These are phyloP conservation scores for Camellia granthamiana DNA, from an alignment of 148 eudicot genomes.

Conservation along the genomic window DNA sequence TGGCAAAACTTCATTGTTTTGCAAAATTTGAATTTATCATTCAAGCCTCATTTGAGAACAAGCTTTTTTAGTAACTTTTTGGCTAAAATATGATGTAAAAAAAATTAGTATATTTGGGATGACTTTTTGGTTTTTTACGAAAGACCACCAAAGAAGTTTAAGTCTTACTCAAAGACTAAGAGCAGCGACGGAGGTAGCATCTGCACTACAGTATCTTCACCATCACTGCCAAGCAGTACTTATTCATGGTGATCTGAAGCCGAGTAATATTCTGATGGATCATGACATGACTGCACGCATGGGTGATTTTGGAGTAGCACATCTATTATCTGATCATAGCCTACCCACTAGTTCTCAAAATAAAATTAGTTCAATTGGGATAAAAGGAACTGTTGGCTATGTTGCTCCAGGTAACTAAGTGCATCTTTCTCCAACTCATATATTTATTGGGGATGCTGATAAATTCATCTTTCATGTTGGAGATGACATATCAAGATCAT, in stretches of 20 bases:
- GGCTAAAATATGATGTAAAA: no score
- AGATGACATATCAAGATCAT: not conserved
- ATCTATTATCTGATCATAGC: not conserved
- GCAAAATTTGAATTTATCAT: conserved; percentile 10
- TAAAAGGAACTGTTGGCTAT: conserved; percentile 16
- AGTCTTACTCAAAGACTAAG: conserved; percentile 6
- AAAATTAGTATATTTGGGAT: no score
- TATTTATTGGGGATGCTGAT: no score
- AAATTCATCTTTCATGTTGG: no score
- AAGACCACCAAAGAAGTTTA: conserved; percentile 4
- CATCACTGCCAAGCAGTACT: conserved; percentile 5
- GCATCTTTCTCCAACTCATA: not conserved
- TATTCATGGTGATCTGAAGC: conserved; percentile 18
- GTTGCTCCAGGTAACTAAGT: conserved; percentile 11
- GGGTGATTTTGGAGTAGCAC: conserved; percentile 20
- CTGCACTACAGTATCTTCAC: conserved; percentile 20
- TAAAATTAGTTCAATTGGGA: conserved; percentile 10
- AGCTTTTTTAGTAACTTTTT: no score
- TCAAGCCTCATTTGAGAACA: conserved; percentile 3
- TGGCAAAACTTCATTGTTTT: conserved; percentile 5
- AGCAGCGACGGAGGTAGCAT: conserved; percentile 12
- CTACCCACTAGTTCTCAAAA: not conserved
- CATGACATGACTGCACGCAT: conserved; percentile 3
- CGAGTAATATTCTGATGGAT: conserved; percentile 11
- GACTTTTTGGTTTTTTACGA: no score